phyloP scores from a whole-genome alignment of 2,329 filamentous ascomycete species.

The Chaetomium sp. region DNA sequence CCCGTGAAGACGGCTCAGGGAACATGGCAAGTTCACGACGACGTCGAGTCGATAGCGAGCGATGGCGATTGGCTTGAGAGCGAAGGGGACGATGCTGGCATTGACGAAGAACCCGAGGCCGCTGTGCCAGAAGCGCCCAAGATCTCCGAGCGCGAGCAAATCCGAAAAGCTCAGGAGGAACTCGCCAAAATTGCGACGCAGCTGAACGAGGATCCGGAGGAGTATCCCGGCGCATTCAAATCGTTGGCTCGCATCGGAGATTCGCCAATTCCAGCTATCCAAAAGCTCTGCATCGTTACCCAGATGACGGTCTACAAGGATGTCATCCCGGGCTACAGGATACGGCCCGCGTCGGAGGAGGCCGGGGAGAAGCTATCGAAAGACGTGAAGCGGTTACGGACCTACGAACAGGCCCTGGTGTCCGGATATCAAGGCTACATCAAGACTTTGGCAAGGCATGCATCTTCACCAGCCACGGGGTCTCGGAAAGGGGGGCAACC shows the following conservation, averaged over 20 bases:
- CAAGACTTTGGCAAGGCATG: conserved; percentile 69
- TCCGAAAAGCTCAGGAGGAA: conserved; percentile 87
- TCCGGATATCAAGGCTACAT: conserved; percentile 84
- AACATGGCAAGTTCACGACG: conserved; percentile 57
- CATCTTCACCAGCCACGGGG: conserved; percentile 53
- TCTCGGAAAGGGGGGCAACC: conserved; percentile 46
- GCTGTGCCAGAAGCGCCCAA: conserved; percentile 58
- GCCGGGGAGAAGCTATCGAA: conserved; percentile 83
- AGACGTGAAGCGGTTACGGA: conserved; percentile 78
- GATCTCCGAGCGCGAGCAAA: conserved; percentile 75
- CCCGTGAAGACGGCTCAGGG: conserved; percentile 88
- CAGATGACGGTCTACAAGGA: conserved; percentile 93
- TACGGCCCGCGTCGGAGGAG: conserved; percentile 77
- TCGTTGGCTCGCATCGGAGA: conserved; percentile 72
- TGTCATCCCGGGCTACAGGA: conserved; percentile 93
- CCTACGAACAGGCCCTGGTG: conserved; percentile 86
- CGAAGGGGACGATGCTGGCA: conserved; percentile 56
- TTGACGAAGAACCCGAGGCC: conserved; percentile 49
- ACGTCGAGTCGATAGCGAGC: conserved; percentile 60
- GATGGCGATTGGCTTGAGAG: conserved; percentile 67
- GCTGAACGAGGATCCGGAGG: conserved; percentile 91
- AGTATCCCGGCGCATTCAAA: conserved; percentile 79
- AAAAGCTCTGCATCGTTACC: conserved; percentile 83
- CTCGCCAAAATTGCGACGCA: conserved; percentile 77
- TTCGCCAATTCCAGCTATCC: conserved; percentile 70